Conservation (phyloP, 2,329 filamentous ascomycete species). For the Aspergillus terreus region DNA sequence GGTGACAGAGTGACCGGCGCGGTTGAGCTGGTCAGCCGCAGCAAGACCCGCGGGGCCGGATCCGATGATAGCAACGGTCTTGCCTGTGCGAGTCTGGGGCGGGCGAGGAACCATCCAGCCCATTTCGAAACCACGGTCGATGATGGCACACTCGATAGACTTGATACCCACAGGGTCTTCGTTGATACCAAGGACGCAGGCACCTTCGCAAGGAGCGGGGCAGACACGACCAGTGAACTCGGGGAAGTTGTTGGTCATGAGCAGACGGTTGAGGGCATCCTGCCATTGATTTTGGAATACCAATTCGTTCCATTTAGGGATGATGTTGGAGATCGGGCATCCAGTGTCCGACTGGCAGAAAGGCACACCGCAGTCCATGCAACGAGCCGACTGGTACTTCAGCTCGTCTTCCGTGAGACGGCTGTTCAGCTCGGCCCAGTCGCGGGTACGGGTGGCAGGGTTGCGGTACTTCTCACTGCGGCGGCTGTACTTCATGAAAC, state of each 20-base stretch:
- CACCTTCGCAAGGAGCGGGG: constrained; percentile 92
- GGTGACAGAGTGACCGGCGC: constrained; percentile 80
- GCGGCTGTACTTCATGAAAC: constrained; percentile 96
- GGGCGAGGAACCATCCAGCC: constrained; percentile 91
- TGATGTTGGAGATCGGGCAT: constrained; percentile 95
- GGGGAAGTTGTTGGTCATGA: constrained; percentile 98
- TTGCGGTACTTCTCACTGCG: constrained; percentile 90
- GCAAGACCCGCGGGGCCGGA: constrained; percentile 91
- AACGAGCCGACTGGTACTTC: constrained; percentile 93
- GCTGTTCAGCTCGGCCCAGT: constrained; percentile 87
- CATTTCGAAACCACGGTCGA: constrained; percentile 95
- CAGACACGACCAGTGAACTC: constrained; percentile 97
- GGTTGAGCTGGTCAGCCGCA: constrained; percentile 89
- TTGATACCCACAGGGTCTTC: constrained; percentile 98
- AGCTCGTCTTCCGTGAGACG: constrained; percentile 90
- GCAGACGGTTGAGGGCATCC: constrained; percentile 82
- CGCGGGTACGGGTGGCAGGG: constrained; percentile 77
- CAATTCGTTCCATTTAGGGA: constrained; percentile 92
- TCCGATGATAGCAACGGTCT: constrained; percentile 83
- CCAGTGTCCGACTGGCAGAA: constrained; percentile 97
- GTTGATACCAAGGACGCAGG: constrained; percentile 93
- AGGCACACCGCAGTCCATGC: constrained; percentile 98
- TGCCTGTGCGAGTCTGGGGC: constrained; percentile 77
- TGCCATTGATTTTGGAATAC: constrained; percentile 76
- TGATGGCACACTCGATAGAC: constrained; percentile 96